Evolutionary conservation across 192 early-diverging fungal species (phyloP).

Genomic region (Backusella westeae): DNA sequence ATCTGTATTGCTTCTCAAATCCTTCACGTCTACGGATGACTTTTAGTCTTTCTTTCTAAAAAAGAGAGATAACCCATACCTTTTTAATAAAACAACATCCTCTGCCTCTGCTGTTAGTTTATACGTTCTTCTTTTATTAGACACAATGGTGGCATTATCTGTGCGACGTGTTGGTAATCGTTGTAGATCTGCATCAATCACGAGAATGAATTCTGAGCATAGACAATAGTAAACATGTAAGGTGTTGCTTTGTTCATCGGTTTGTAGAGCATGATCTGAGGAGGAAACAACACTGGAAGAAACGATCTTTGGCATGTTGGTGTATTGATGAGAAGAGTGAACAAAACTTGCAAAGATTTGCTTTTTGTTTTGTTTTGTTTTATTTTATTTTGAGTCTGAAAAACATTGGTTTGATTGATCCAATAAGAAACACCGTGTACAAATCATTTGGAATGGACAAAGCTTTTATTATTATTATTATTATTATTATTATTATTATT

Average conservation of each 20-base stretch:
- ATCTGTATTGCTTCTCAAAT: conserved; percentile 36
- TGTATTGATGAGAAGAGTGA: neutral
- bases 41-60: neutral
- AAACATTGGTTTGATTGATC: neutral
- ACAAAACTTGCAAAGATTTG: neutral
- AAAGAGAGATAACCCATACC: conserved; percentile 23
- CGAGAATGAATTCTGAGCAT: conserved; percentile 61
- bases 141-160: conserved; percentile 48
- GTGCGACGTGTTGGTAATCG: conserved; percentile 48
- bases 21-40: conserved; percentile 18
- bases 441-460: neutral
- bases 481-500: neutral
- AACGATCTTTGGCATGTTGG: conserved; percentile 58
- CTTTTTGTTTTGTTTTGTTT: neutral
- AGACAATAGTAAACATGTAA: conserved; percentile 60
- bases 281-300: conserved; percentile 57
- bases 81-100: conserved; percentile 38
- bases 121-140: conserved; percentile 51
- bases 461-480: neutral
- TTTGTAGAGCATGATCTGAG: conserved; percentile 44
- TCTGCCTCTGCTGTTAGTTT: conserved; percentile 47
- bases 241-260: conserved; percentile 31
- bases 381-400: neutral
- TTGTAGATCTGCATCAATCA: conserved; percentile 50
- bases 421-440: neutral